Evolutionary conservation across 148 eudicot species (phyloP).

Genomic region (Persicaria maculosa): DNA sequence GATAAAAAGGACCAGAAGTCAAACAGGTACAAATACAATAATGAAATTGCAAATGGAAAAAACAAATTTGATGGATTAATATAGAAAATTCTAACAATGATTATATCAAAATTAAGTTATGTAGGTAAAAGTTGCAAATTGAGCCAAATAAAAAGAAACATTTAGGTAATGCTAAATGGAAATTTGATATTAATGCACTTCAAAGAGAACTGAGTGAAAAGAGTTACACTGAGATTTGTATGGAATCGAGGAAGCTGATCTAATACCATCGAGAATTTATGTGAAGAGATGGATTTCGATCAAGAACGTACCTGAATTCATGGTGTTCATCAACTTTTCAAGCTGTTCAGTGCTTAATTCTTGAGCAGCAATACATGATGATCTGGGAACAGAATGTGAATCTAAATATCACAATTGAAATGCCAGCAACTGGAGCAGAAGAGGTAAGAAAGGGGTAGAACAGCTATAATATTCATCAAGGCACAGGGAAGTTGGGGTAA

Average conservation of each 20-base stretch:
- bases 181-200: background rate
- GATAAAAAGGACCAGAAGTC: background rate
- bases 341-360: conserved; percentile 45
- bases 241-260: background rate
- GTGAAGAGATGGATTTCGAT: background rate
- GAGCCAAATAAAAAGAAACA: no score
- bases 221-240: background rate
- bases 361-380: conserved; percentile 41
- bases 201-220: background rate
- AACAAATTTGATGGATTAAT: no score
- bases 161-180: background rate
- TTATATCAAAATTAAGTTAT: background rate
- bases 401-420: background rate
- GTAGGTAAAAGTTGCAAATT: background rate
- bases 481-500: background rate
- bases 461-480: background rate
- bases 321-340: conserved; percentile 26
- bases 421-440: background rate
- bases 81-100: background rate
- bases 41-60: background rate
- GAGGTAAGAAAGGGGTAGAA: background rate
- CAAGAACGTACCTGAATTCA: conserved; percentile 26
- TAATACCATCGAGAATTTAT: background rate
- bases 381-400: conserved; percentile 31
- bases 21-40: background rate